These are phyloP conservation scores for Pythium phragmitis DNA, from an alignment of 352 stramenopile genomes.

Conservation along the genomic window DNA sequence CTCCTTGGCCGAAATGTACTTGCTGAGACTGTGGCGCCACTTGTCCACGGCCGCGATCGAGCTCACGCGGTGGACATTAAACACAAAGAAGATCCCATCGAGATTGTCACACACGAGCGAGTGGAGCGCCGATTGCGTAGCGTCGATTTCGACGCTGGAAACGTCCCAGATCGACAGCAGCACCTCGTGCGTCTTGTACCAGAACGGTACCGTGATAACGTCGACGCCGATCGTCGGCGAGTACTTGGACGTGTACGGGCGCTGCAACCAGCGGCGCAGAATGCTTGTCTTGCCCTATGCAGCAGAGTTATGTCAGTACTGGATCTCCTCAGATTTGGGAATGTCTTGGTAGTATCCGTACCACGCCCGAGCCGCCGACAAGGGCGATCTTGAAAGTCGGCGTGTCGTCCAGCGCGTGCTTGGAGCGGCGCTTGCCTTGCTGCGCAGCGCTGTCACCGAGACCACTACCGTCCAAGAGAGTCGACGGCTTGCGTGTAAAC, in stretches of 20 bases:
- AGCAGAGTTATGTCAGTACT: not conserved
- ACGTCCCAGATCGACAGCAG: slow-evolving; percentile 81
- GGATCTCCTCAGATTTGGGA: not conserved
- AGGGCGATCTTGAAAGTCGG: slow-evolving; percentile 82
- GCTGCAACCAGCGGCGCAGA: slow-evolving; percentile 69
- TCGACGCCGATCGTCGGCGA: slow-evolving; percentile 81
- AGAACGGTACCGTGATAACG: slow-evolving; percentile 49
- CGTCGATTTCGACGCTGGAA: slow-evolving; percentile 70
- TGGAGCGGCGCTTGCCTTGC: slow-evolving; percentile 23
- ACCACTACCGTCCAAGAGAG: slow-evolving; percentile 15
- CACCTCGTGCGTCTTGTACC: slow-evolving; percentile 42
- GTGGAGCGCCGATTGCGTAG: slow-evolving; percentile 57
- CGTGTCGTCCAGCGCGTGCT: slow-evolving; percentile 42
- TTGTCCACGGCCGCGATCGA: slow-evolving; percentile 85
- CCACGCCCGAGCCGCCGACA: slow-evolving; percentile 72
- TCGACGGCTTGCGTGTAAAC: slow-evolving; percentile 37
- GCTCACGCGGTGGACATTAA: slow-evolving; percentile 86
- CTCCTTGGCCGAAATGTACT: slow-evolving; percentile 75
- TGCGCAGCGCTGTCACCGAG: slow-evolving; percentile 14
- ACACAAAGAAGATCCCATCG: slow-evolving; percentile 87
- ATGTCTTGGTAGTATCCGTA: slow-evolving; percentile 19
- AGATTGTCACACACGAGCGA: slow-evolving; percentile 73
- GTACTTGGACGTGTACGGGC: slow-evolving; percentile 69
- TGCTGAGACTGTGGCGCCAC: slow-evolving; percentile 69
- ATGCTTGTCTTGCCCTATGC: slow-evolving; percentile 81